A percentile compares a stretch with the other conserved stretches of the same genome.
These are phyloP conservation scores for Aureobasidium lini DNA, from an alignment of 2,329 filamentous ascomycete species.

Conservation along the genomic window DNA sequence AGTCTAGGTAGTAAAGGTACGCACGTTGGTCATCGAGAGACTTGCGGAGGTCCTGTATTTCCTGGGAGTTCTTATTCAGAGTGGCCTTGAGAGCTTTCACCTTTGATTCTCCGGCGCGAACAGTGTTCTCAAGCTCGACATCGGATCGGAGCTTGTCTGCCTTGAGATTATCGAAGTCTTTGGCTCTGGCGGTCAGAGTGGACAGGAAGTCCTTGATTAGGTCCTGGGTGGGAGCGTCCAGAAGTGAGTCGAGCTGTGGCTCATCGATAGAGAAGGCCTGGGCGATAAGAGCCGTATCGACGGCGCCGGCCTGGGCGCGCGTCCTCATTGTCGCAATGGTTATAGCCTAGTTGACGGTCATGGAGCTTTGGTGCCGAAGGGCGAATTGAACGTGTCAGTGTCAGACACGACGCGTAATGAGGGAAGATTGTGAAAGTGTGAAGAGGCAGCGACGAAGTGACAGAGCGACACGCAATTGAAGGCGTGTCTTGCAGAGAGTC, in stretches of 20 bases:
- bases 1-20: neutral
- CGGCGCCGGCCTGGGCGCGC: slow-evolving; percentile 37
- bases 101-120: slow-evolving; percentile 75
- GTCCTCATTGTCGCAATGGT: slow-evolving; percentile 41
- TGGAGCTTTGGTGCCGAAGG: neutral
- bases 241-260: slow-evolving; percentile 51
- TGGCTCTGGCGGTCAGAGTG: slow-evolving; percentile 69
- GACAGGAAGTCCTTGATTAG: slow-evolving; percentile 68
- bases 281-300: slow-evolving; percentile 68
- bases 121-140: slow-evolving; percentile 86
- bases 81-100: slow-evolving; percentile 73
- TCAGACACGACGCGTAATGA: neutral
- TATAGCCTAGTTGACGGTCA: neutral
- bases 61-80: slow-evolving; percentile 74
- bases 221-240: slow-evolving; percentile 66
- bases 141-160: slow-evolving; percentile 83
- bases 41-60: slow-evolving; percentile 71
- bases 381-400: neutral
- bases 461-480: neutral
- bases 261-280: slow-evolving; percentile 63
- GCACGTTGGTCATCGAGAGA: slow-evolving; percentile 78
- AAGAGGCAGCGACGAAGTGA: neutral
- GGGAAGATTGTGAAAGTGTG: neutral
- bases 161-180: slow-evolving; percentile 72
- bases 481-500: neutral